Evolutionary conservation across 441 rosid species (phyloP), one percentile per base, ranked within the genome.

Genomic region (Erodium trifolium): DNA sequence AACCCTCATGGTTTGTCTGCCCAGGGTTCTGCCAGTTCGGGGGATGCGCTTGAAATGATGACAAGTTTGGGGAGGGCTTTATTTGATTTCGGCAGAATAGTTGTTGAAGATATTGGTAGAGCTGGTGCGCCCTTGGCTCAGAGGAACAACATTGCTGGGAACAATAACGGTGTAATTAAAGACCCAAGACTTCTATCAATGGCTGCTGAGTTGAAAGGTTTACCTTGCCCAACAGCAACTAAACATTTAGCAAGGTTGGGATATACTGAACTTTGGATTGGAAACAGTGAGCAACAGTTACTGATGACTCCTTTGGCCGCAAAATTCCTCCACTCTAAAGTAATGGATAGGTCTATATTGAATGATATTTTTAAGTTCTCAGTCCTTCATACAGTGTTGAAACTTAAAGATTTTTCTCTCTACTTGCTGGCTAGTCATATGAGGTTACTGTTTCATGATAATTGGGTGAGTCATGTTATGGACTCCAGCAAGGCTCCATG

Each of bases 31-130:
- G 82, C 76, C 64, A 81, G 90, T 80, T 93, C 97, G 16, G 92
- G 97, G 81, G 99, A 94, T 85, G 97, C 99, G 31, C 88, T 94
- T 79, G 99, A 91, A 84, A 86, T 94, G 88, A 75, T 94, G 87
- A 84, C 99, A 72, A 92, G 96, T 83, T 80, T 94, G 77, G 97
- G 97, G 29, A 94, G 77, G 82, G 99, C 94, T 75, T 84, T 94
- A 77, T 82, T 90, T 88, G 99, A 94, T 82, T 88, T 94, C 81
- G 97, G 99, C 59, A 84, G 97, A 68, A 96, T 78, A 71, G 93
- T 91, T 80, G 97, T 94, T 77, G 99, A 94, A 79, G 99, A 94
- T 82, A 94, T 92, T 78, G 96, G 97, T 72, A 83, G 91, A 77
- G 76, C 80, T 65, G 96, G 99, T 73, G 84, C 83, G 57, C 78